A percentile compares a stretch with the other conserved stretches of the same genome.
Conservation (phyloP, 2,329 filamentous ascomycete species). For the Diaporthe batatas region DNA sequence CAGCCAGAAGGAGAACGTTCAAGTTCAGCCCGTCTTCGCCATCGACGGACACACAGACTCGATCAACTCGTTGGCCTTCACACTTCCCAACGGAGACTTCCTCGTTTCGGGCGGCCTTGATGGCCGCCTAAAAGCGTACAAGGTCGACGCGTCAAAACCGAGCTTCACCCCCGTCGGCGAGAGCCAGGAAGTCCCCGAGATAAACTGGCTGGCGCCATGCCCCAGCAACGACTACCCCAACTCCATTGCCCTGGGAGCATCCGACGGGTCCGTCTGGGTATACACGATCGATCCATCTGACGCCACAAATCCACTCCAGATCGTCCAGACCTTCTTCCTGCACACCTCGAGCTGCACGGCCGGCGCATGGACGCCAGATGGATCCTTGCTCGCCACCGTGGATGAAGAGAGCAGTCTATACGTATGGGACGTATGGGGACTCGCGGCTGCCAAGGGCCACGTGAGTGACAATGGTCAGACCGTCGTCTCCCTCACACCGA, state of each 20-base stretch:
- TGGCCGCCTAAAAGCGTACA: conserved; percentile 82
- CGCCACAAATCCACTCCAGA: conserved; percentile 73
- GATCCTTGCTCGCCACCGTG: conserved; percentile 87
- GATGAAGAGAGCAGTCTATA: conserved; percentile 90
- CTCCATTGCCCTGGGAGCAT: conserved; percentile 87
- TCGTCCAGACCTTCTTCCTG: conserved; percentile 92
- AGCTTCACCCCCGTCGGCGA: conserved; percentile 77
- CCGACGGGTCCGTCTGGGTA: conserved; percentile 94
- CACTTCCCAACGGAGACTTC: conserved; percentile 84
- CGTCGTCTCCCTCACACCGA: conserved; percentile 80
- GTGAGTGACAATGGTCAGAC: conserved; percentile 69
- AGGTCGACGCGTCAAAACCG: conserved; percentile 59
- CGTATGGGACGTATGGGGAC: conserved; percentile 92
- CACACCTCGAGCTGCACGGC: conserved; percentile 90
- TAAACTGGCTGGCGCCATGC: conserved; percentile 89
- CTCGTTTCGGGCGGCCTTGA: conserved; percentile 90
- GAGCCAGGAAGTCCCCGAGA: conserved; percentile 90
- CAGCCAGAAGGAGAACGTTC: conserved; percentile 58
- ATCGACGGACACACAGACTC: conserved; percentile 94
- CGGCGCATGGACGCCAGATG: conserved; percentile 91
- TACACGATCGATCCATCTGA: conserved; percentile 84
- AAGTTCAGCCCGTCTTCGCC: conserved; percentile 75
- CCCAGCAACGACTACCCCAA: conserved; percentile 80
- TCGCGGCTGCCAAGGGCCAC: conserved; percentile 72
- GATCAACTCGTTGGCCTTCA: conserved; percentile 88